phyloP scores from a whole-genome alignment of 78 protist genomes.

The Blattamonas nauphoetae region DNA sequence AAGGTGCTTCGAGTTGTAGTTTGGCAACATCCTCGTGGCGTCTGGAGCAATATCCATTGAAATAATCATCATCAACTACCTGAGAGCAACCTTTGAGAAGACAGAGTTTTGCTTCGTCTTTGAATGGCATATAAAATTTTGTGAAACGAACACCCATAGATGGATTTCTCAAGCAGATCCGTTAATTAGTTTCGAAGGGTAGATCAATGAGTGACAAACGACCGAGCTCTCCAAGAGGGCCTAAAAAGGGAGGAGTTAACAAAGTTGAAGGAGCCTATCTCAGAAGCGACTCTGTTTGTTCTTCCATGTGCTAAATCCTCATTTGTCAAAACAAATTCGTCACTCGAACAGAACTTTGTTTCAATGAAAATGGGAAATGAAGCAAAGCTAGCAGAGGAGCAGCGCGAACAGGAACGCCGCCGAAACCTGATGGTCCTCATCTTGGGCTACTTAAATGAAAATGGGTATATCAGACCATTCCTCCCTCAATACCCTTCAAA shows the following conservation, averaged over 20 bases:
- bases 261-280: background rate
- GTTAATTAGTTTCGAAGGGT: background rate
- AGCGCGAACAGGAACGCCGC: background rate
- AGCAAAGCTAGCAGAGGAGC: background rate
- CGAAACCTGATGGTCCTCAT: background rate
- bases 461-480: background rate
- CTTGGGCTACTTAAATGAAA: background rate
- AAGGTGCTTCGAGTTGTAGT: background rate
- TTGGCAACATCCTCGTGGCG: background rate
- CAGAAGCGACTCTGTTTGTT: background rate
- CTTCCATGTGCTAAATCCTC: no score
- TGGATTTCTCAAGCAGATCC: no score
- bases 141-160: no score
- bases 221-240: background rate
- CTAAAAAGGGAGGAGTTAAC: background rate
- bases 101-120: background rate
- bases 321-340: background rate
- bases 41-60: background rate
- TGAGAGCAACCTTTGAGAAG: background rate
- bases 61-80: background rate
- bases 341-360: background rate
- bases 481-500: background rate
- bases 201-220: background rate
- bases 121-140: background rate
- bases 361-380: slow-evolving; percentile 6